Base-by-base conservation (phyloP, 2,329 filamentous ascomycete genomes). In the Pyricularia sp. region DNA sequence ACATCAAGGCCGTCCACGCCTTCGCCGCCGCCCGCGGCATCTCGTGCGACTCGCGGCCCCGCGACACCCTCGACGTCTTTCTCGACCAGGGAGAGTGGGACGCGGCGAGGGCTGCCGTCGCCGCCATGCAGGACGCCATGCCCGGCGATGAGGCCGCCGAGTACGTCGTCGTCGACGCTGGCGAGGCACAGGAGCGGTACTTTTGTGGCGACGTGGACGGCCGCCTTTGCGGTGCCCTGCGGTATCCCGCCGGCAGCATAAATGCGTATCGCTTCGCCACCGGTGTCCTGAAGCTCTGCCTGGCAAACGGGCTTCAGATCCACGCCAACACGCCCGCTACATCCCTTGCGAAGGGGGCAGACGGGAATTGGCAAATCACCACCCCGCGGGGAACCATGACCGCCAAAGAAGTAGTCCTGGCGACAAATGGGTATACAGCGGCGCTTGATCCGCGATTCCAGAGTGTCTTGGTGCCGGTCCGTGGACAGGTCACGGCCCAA, bases 31-130 rank as follows among this genome's bases (percentile, higher is more conserved):
- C 78, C 22, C 72, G 85, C 65, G 68, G 67, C 5, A 81, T 85
- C 35, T 71, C 74, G 12, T 79, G 82, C 69, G 84, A 86, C 69
- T 79, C 78, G 62, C 70, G 73, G 49, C 70, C 78, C 10, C 81
- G 82, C 68, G 75, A 78, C 28, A 87, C 85, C 0, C 77, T 85
- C 2, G 84, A 88, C 70, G 74, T 86, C 2, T 75, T 86, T 35
- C 86, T 85, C 70, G 81, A 85, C 66, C 66, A 74, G 22, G 70
- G 66, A 9, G 73, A 78, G 62, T 81, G 79, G 74, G 70, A 71
- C 4, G 26, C 26, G 65, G 69, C 1, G 77, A 78, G 1, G 69
- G 67, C 69, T 19, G 75, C 78, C 3, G 76, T 84, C 19, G 69
- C 72, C 4, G 72, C 77, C 4, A 81, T 85, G 78, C 75, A 73